phyloP scores from a whole-genome alignment of 768 basidiomycete genomes.

The Mycena galopus region DNA sequence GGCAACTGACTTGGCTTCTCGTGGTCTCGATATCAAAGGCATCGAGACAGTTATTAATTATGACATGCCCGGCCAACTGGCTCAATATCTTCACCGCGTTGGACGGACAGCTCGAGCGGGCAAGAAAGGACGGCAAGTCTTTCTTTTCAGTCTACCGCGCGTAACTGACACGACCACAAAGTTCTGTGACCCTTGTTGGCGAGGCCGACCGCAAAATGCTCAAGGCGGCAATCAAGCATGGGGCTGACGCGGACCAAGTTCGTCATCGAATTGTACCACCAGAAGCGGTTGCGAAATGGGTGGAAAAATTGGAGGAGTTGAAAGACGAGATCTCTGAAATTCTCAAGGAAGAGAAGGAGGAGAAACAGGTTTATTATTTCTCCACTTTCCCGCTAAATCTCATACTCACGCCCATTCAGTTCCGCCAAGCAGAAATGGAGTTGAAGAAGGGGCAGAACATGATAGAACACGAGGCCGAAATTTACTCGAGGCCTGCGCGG shows the following conservation, averaged over 20 bases:
- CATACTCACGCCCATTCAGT: constrained; percentile 54
- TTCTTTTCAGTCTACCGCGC: constrained; percentile 8
- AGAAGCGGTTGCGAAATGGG: constrained; percentile 81
- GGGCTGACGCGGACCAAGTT: constrained; percentile 81
- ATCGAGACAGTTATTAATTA: constrained; percentile 99
- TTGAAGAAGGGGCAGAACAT: constrained; percentile 95
- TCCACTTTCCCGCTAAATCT: constrained; percentile 2
- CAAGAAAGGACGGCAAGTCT: constrained; percentile 84
- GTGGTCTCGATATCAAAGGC: constrained; percentile 97
- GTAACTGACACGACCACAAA: constrained; percentile 45
- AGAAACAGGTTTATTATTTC: constrained; percentile 78
- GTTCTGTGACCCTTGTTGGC: constrained; percentile 95
- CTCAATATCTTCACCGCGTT: constrained; percentile 96
- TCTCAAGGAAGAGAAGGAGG: constrained; percentile 93
- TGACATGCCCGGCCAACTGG: constrained; percentile 95
- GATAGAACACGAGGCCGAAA: constrained; percentile 93
- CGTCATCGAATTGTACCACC: constrained; percentile 89
- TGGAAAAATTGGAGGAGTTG: constrained; percentile 73
- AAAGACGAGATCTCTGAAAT: constrained; percentile 85
- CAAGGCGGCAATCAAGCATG: constrained; percentile 94
- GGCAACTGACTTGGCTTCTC: constrained; percentile 96
- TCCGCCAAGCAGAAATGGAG: constrained; percentile 96
- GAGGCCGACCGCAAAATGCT: constrained; percentile 97
- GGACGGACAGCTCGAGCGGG: constrained; percentile 98
- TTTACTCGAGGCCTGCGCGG: constrained; percentile 91